phyloP scores from a whole-genome alignment of 208 protist species.

The Acanthamoeba rhysodes region DNA sequence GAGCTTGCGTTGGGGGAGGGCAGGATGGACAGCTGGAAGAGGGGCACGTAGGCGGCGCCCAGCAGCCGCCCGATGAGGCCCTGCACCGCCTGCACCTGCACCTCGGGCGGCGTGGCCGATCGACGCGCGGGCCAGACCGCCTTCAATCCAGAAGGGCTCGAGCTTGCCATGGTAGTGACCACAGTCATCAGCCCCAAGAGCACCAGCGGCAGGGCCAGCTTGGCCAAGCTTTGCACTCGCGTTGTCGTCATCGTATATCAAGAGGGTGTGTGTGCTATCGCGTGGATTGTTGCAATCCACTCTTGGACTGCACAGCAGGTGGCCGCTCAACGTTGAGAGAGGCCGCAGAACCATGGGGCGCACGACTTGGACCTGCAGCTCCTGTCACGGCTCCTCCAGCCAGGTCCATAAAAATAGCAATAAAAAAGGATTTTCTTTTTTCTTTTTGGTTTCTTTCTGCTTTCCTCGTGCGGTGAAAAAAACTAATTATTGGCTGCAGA shows the following conservation, averaged over 20 bases:
- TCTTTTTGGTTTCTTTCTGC: no score
- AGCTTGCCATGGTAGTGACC: not conserved
- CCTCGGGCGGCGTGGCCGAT: not conserved
- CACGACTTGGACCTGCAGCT: no score
- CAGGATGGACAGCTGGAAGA: not conserved
- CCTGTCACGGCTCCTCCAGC: no score
- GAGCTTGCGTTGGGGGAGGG: not conserved
- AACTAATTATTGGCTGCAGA: no score
- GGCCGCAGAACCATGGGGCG: no score
- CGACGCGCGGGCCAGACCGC: not conserved
- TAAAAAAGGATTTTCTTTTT: no score
- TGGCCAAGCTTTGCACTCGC: not conserved
- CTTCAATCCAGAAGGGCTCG: not conserved
- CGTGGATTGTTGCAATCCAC: no score
- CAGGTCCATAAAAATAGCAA: no score
- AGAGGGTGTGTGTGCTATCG: no score
- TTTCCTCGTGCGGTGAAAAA: no score
- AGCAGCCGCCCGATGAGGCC: constrained; percentile 51
- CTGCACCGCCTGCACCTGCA: constrained; percentile 57
- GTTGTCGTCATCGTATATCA: not conserved
- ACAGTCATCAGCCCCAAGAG: not conserved
- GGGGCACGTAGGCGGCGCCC: not conserved
- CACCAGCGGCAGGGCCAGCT: not conserved
- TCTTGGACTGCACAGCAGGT: no score
- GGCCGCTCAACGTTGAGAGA: no score